Base-by-base conservation (phyloP, 345 rosid species). In the Heritiera littoralis region DNA sequence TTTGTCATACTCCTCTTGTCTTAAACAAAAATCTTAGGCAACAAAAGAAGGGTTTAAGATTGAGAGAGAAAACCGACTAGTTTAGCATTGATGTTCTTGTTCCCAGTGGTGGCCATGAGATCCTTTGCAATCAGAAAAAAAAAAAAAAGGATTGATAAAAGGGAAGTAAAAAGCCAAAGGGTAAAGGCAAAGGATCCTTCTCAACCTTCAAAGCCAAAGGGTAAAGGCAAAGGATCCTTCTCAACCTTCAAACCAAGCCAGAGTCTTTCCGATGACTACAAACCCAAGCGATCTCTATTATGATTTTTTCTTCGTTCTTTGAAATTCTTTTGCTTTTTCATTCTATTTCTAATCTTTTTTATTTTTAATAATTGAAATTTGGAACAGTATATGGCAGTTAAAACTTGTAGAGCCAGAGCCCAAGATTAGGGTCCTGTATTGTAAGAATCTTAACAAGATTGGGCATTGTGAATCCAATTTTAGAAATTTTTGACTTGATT, bases 41-140 rank as follows among this genome's bases (percentile, higher is more conserved):
- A 2, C 12, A 61, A 65, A 45, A 72, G 8, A 11, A 69, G 13
- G 61, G 69, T 41, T 59, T 32, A 15, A 46, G 74, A 59, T 66
- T 41, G 55, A 38, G 45, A 40, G 60, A 68, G 55, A 48, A 67
- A 85, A 82, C 89, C 60, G 6, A 94, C 99, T 95, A 94, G 83
- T 90, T 96, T 96, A 60, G 99, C 98, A 80, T 96, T 96, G 84
- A 94, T 92, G 87, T 86, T 94, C 90, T 92, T 94, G 94, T 92
- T 96, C 68, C 91, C 95, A 48, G 97, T 78, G 80, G 92, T 84
- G 84, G 97, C 97, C 99, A 96, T 94, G 87, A 74, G 64, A 73
- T 54, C 64, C 49, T 56, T 8, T 14, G 63, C 38, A 35, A 66
- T 65, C 67, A 59, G 66, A 77, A 54, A 58, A 60, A 58, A n/a